Evolutionary conservation across 805 yeast genomes (phyloP), one percentile per base, ranked within the genome.

Genomic region (Schwanniomyces occidentalis): DNA sequence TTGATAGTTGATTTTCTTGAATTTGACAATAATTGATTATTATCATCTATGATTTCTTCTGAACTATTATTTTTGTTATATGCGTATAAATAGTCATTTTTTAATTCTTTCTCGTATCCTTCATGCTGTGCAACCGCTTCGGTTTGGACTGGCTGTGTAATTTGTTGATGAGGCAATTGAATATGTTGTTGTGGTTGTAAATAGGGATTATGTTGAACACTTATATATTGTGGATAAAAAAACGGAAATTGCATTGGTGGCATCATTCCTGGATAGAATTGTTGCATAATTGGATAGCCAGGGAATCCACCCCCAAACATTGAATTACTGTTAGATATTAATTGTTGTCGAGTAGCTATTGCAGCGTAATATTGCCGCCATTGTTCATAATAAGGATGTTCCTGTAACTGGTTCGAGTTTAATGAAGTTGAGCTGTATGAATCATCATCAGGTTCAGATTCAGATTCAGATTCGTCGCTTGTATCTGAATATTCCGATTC

Each of bases 361-460:
- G 48, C 38, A 25, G 56, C 55, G 38, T 64, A 65, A 44, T 65
- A 65, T 32, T 55, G 60, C 28, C 55, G 58, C 69, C 70, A 65
- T 39, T 64, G 69, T 23, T 53, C 54, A 33, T 61, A 58, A 37
- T 59, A 58, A 6, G 65, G 63, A 36, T 61, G 63, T 22, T 43
- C 50, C n/a, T 22, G 49, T n/a, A n/a, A n/a, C n/a, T 8, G 22
- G 22, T 7, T 9, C 7, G 22, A 20, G 9, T 8, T 20, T 20
- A 20, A 9, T 8, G n/a, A n/a, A n/a, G n/a, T n/a, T n/a, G 22
- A 20, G 22, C 22, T 9, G 7, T 7, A 20, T 20, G 22, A 20
- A 20, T 20, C 7, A 20, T 9, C 9, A 20, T 8, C 22, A 20
- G 9, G 22, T 9, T 20, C 22, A 20, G 7, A 7, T 20, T 20